Conservation (phyloP, 1,284 basidiomycete genomes). For the Exobasidium cylindrosporum region DNA sequence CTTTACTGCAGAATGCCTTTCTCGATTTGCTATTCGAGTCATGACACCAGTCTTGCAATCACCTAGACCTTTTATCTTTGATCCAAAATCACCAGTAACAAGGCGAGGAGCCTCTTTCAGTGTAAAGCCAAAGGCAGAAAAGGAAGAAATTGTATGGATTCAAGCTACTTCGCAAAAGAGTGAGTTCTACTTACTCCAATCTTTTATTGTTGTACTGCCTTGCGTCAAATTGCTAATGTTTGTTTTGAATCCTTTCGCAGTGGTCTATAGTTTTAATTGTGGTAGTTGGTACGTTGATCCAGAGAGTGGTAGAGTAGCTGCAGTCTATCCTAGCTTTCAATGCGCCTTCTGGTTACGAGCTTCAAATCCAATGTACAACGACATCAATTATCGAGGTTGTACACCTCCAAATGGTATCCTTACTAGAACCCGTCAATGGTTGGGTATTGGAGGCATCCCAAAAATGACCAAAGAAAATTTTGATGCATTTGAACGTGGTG, state of each 20-base stretch:
- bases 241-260: no score
- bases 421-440: background rate
- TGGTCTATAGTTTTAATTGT: slow-evolving; percentile 41
- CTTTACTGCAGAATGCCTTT: slow-evolving; percentile 43
- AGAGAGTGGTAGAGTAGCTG: slow-evolving; percentile 35
- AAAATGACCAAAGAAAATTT: background rate
- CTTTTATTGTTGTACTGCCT: no score
- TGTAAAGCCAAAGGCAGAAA: slow-evolving; percentile 41
- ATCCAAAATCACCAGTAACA: background rate
- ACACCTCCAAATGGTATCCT: background rate
- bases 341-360: slow-evolving; percentile 2
- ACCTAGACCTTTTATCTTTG: slow-evolving; percentile 19
- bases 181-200: no score
- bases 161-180: slow-evolving; percentile 6
- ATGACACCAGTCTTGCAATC: slow-evolving; percentile 36
- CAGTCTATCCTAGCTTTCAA: slow-evolving; percentile 50
- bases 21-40: slow-evolving; percentile 35
- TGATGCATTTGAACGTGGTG: background rate
- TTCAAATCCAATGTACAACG: background rate
- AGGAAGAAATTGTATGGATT: slow-evolving; percentile 43
- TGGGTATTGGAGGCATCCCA: background rate
- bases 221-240: no score
- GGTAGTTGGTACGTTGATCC: slow-evolving; percentile 49
- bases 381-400: background rate
- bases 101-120: slow-evolving; percentile 37